phyloP scores from a whole-genome alignment of 441 rosid genomes.

The Brassica hybrid region DNA sequence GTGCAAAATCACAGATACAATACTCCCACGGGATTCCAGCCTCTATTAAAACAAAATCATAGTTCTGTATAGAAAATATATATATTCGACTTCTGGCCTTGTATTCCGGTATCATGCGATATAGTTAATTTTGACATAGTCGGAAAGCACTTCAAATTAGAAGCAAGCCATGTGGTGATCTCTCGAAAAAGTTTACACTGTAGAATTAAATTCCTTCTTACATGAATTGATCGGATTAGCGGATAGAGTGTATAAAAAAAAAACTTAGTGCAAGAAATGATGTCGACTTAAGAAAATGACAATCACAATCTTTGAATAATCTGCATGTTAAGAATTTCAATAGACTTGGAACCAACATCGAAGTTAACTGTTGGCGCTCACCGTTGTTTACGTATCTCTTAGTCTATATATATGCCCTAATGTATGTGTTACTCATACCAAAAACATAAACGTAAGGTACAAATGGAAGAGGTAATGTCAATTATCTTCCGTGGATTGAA shows the following conservation, averaged over 20 bases:
- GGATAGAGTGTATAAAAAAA: too few relatives aligned
- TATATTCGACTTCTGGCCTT: too few relatives aligned
- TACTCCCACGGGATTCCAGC: too few relatives aligned
- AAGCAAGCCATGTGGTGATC: too few relatives aligned
- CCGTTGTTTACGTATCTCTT: constrained; percentile 32
- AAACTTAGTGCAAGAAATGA: neutral
- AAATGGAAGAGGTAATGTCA: constrained; percentile 59
- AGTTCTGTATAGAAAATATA: too few relatives aligned
- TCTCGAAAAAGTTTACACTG: too few relatives aligned
- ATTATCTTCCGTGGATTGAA: constrained; percentile 58
- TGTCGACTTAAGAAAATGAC: neutral
- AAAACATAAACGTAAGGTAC: neutral
- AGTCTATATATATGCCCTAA: constrained; percentile 26
- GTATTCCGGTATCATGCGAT: too few relatives aligned
- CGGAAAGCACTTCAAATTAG: too few relatives aligned
- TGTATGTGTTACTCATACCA: neutral
- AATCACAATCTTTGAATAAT: constrained; percentile 35
- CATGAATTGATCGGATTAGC: too few relatives aligned
- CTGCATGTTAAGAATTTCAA: constrained; percentile 11
- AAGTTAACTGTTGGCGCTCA: constrained; percentile 38
- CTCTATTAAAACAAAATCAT: too few relatives aligned
- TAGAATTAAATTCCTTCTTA: too few relatives aligned
- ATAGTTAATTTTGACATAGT: too few relatives aligned
- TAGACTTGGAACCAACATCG: constrained; percentile 42
- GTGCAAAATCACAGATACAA: neutral